Evolutionary conservation across 345 rosid species (phyloP).

Genomic region (Passiflora organensis): DNA sequence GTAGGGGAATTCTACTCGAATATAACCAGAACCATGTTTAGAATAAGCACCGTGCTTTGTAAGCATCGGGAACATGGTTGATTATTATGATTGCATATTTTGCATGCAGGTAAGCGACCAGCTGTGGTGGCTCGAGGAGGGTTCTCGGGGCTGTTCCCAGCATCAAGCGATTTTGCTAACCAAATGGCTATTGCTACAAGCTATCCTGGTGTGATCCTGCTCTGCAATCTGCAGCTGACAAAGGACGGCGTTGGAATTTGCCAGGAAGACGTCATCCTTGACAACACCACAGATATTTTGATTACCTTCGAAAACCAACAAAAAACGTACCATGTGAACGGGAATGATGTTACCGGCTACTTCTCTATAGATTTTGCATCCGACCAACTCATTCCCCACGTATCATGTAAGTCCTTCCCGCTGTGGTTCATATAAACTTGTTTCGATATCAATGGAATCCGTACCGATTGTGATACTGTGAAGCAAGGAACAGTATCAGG

Average conservation of each 20-base stretch:
- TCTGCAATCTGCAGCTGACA: constrained; percentile 67
- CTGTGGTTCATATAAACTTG: no score
- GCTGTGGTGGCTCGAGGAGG: constrained; percentile 76
- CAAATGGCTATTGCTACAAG: constrained; percentile 32
- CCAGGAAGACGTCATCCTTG: constrained; percentile 47
- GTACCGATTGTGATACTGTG: no score
- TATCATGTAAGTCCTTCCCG: constrained; percentile 32
- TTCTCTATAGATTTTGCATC: constrained; percentile 47
- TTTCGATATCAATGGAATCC: no score
- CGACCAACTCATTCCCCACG: constrained; percentile 27
- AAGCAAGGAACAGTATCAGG: no score
- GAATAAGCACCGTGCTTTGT: no score
- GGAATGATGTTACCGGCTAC: constrained; percentile 53
- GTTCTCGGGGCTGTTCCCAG: constrained; percentile 72
- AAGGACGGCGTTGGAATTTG: constrained; percentile 66
- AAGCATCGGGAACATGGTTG: neutral
- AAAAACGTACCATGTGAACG: constrained; percentile 49
- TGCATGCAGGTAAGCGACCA: constrained; percentile 50
- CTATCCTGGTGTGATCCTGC: constrained; percentile 31
- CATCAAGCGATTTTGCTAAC: constrained; percentile 45
- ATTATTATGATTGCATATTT: neutral
- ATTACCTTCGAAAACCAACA: constrained; percentile 34
- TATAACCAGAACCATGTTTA: no score
- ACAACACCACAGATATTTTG: constrained; percentile 48
- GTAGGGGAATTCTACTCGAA: constrained; percentile 27